Evolutionary conservation across 495 filamentous ascomycete genomes (phyloP), one percentile per base, ranked within the genome.

Genomic region (Ascobolus immersus): DNA sequence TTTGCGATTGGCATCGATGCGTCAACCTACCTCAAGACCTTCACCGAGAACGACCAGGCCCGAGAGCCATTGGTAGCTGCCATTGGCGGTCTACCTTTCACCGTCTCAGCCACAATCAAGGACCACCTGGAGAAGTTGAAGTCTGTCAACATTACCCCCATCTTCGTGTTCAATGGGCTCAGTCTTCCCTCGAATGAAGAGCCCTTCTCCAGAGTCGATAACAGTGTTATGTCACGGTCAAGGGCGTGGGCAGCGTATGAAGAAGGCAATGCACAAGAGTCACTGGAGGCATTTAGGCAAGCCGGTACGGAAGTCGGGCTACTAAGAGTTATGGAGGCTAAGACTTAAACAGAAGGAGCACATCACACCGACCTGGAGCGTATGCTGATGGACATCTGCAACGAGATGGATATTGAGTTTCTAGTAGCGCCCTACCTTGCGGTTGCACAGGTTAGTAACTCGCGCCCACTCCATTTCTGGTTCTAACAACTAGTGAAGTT

Each of bases 101-200:
- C 72, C 27, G 53, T 84, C 36, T 59, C 68, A 45, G 52, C 51
- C 21, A 69, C 69, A 33, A 73, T 94, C 35, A 64, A 77, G 46
- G 59, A 60, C 21, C 77, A 92, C 36, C 55, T 99, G 4, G 60
- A 67, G 40, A 54, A 58, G 42, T 64, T 81, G 65, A 56, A 68
- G 50, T 52, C 62, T 25, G 52, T 65, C 55, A 50, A 60, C 34
- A 71, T 80, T 28, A 65, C 52, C 19, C 77, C 70, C 21, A 49
- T 82, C 30, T 94, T 94, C 45, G 66, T 94, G 31, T 94, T 99
- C 55, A 72, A 77, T 51, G 89, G 89, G 21, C 61, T 90, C 34
- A 65, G 77, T 10, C 64, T 75, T 39, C 68, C 65, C 28, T 75
- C 70, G 38, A 54, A 29, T 4, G 54, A 53, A 33, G 57, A 54